These are phyloP conservation scores for Ogataea polymorpha DNA, from an alignment of 805 yeast species.

Conservation along the genomic window DNA sequence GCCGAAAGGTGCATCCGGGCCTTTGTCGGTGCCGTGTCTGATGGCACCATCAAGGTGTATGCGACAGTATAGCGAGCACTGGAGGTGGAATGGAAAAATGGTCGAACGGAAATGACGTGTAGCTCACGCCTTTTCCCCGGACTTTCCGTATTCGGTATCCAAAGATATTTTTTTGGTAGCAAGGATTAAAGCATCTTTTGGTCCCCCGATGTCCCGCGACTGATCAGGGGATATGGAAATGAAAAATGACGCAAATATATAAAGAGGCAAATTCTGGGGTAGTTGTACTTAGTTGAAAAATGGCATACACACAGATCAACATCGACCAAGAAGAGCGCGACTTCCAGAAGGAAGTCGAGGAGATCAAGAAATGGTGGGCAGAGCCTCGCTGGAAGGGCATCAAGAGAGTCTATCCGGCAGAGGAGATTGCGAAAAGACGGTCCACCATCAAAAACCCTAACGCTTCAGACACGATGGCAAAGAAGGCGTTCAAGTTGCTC, in stretches of 20 bases:
- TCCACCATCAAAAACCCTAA: slow-evolving; percentile 71
- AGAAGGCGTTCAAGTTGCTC: slow-evolving; percentile 71
- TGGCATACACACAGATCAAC: slow-evolving; percentile 57
- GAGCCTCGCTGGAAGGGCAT: slow-evolving; percentile 89
- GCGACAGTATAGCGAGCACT: neutral
- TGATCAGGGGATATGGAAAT: slow-evolving; percentile 7
- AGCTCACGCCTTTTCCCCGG: slow-evolving; percentile 20
- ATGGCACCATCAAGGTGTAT: neutral
- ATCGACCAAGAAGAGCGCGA: slow-evolving; percentile 58
- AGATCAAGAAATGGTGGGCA: slow-evolving; percentile 87
- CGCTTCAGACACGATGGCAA: slow-evolving; percentile 77
- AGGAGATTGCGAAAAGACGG: slow-evolving; percentile 86
- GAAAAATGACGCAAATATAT: neutral
- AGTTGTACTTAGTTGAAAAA: slow-evolving; percentile 4
- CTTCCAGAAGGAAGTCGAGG: slow-evolving; percentile 67
- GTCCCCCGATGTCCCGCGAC: slow-evolving; percentile 8
- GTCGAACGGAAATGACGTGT: slow-evolving; percentile 11
- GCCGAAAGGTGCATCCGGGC: neutral
- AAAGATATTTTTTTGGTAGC: slow-evolving; percentile 2
- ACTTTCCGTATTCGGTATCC: slow-evolving; percentile 12
- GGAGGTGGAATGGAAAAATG: slow-evolving; percentile 10
- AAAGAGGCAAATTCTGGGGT: neutral
- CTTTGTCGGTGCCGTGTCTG: neutral
- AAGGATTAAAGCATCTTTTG: slow-evolving; percentile 1
- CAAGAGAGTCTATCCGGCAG: slow-evolving; percentile 83